A percentile compares a stretch with the other conserved stretches of the same genome.
phyloP scores from a whole-genome alignment of 352 stramenopile species.

The Phytopythium litorale region DNA sequence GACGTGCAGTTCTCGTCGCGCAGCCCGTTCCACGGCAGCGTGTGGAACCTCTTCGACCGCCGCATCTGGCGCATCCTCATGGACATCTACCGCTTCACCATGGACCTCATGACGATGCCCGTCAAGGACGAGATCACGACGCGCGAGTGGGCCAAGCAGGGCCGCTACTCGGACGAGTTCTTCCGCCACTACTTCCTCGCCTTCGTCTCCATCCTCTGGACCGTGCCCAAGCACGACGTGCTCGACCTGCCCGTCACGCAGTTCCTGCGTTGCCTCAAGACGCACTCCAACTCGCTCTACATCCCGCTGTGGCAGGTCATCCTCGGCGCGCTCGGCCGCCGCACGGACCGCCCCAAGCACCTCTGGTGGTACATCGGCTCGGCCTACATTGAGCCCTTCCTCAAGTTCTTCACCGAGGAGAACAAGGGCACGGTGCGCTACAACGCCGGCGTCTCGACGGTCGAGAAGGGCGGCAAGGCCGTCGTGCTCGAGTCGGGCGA shows the following conservation, averaged over 20 bases:
- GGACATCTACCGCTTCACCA: slow-evolving; percentile 86
- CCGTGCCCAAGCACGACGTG: slow-evolving; percentile 79
- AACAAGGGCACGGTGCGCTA: slow-evolving; percentile 78
- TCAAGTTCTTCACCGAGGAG: slow-evolving; percentile 82
- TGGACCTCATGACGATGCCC: slow-evolving; percentile 83
- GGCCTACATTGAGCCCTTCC: slow-evolving; percentile 79
- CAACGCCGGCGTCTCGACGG: slow-evolving; percentile 56
- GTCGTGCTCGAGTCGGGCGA: slow-evolving; percentile 70
- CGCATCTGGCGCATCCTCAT: slow-evolving; percentile 83
- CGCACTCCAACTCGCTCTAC: slow-evolving; percentile 85
- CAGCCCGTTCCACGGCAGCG: slow-evolving; percentile 57
- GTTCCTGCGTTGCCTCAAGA: slow-evolving; percentile 86
- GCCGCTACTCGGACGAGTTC: slow-evolving; percentile 80
- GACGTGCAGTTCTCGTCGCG: slow-evolving; percentile 87
- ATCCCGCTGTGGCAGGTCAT: slow-evolving; percentile 85
- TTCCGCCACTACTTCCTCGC: slow-evolving; percentile 87
- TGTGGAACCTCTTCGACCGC: slow-evolving; percentile 65
- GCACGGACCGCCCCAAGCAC: slow-evolving; percentile 78
- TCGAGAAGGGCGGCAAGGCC: slow-evolving; percentile 77
- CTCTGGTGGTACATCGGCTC: slow-evolving; percentile 86
- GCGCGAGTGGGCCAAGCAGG: slow-evolving; percentile 62
- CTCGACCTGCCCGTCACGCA: slow-evolving; percentile 78
- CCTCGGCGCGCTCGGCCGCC: slow-evolving; percentile 61
- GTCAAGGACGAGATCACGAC: slow-evolving; percentile 74
- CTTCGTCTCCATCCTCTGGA: slow-evolving; percentile 87